phyloP scores from a whole-genome alignment of 2,329 filamentous ascomycete genomes.

The Calcarisporium arbuscula region DNA sequence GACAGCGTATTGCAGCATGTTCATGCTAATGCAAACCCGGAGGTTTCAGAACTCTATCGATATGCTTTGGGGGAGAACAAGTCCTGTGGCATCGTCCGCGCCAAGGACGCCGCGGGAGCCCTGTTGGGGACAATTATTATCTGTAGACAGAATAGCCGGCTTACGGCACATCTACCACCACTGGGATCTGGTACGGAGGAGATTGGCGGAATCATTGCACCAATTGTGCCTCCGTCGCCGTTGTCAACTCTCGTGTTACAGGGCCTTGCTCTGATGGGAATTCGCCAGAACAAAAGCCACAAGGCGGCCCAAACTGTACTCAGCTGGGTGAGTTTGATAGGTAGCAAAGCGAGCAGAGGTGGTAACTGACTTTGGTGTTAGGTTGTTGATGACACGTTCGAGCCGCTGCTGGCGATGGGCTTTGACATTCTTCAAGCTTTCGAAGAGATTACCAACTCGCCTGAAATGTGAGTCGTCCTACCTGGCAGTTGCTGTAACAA shows the following conservation, averaged over 20 bases:
- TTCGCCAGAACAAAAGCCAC: conserved; percentile 75
- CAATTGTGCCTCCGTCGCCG: conserved; percentile 63
- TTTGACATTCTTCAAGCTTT: conserved; percentile 74
- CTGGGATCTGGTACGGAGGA: conserved; percentile 53
- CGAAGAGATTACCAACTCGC: conserved; percentile 68
- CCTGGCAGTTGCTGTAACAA: too few species aligned
- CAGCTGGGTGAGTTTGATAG: conserved; percentile 63
- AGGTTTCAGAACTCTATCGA: conserved; percentile 73
- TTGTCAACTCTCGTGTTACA: conserved; percentile 67
- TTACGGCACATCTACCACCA: conserved; percentile 64
- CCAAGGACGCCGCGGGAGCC: conserved; percentile 61
- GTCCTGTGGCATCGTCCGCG: conserved; percentile 75
- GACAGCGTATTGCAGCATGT: conserved; percentile 70
- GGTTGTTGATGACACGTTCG: conserved; percentile 65
- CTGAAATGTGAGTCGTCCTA: conserved; percentile 39
- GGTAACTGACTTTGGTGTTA: conserved; percentile 28
- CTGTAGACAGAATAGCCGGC: conserved; percentile 61
- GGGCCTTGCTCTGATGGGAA: conserved; percentile 71
- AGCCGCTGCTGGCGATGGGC: conserved; percentile 71
- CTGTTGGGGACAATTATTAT: conserved; percentile 75
- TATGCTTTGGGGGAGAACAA: conserved; percentile 65
- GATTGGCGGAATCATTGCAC: conserved; percentile 73
- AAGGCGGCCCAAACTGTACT: conserved; percentile 67
- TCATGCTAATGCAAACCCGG: conserved; percentile 65
- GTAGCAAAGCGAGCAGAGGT: background rate